Evolutionary conservation across 176 grass and related monocot species (phyloP), one percentile per base, ranked within the genome.

Genomic region (Aegilops sharonensis): DNA sequence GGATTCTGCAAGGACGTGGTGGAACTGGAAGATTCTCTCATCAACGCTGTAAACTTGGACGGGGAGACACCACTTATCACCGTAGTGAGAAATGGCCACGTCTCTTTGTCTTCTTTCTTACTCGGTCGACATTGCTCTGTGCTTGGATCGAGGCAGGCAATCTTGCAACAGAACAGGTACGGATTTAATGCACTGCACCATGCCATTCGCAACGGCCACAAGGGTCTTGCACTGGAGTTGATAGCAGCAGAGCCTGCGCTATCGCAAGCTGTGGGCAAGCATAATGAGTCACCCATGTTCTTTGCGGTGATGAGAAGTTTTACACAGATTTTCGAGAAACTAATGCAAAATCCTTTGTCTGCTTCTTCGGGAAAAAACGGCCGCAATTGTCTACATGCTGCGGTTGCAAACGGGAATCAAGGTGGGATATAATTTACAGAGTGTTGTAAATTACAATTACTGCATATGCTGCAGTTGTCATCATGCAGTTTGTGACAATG

Each of bases 131-230:
- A 42, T 9, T 42, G 39, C 9, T 42, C 9, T 3, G 37, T 39
- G 37, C 7, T 39, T 8, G 37, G 37, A 40, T 40, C 10, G 39
- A 23, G 39, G 0, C 10, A 48, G 7, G 32, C 40, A 18, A 78
- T 90, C 2, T 9, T 78, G 23, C 21, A 63, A 0, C n/a, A 54
- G 9, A 84, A 87, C 18, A 17, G 0, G 2, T 2, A 15, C 13
- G 65, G 54, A 34, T 61, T n/a, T 4, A 91, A 60, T 0, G 89
- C 36, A 1, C 52, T 91, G 2, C 79, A 88, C 50, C 79, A 68
- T 1, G 76, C 68, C 12, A 7, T 69, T 37, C 67, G 67, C 32
- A 69, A 5, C 17, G 67, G 67, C 32, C 67, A 37, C 17, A 5
- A 10, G 12, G 5, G 56, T 6, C 69, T 83, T 54, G 78, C 78